Conservation (phyloP, 257 asterid species). For the Linderniella brevidens region DNA sequence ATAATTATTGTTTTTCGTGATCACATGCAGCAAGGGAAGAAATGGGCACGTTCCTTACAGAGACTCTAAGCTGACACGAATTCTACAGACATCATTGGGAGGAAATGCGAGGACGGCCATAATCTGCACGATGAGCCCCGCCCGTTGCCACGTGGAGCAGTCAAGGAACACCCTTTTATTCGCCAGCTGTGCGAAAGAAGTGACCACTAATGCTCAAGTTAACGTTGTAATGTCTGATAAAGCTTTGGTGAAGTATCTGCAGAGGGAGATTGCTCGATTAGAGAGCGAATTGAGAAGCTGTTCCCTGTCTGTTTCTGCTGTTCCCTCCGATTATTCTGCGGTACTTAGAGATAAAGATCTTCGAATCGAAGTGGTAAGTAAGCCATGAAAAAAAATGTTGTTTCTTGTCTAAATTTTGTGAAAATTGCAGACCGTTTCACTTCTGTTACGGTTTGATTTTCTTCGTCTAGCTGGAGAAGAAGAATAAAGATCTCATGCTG, state of each 20-base stretch:
- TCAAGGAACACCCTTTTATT: conserved; percentile 50
- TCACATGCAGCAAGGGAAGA: conserved; percentile 36
- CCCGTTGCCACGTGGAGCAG: conserved; percentile 48
- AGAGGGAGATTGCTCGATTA: conserved; percentile 36
- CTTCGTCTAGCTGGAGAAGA: conserved; percentile 51
- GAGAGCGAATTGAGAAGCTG: conserved; percentile 53
- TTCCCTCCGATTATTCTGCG: conserved; percentile 28
- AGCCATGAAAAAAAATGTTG: background rate
- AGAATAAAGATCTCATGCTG: conserved; percentile 48
- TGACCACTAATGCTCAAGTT: conserved; percentile 38
- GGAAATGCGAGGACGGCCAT: conserved; percentile 62
- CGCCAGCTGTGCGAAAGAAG: conserved; percentile 59
- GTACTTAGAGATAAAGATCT: conserved; percentile 52
- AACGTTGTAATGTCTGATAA: conserved; percentile 49
- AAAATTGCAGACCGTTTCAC: background rate
- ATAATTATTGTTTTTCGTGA: background rate
- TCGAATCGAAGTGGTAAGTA: conserved; percentile 61
- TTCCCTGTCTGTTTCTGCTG: conserved; percentile 24
- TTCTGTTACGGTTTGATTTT: background rate
- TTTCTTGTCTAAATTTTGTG: conserved; percentile 1
- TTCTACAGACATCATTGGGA: conserved; percentile 44
- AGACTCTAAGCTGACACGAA: conserved; percentile 56
- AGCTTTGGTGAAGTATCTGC: conserved; percentile 45
- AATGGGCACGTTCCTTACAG: conserved; percentile 44
- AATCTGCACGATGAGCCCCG: conserved; percentile 63